These are phyloP conservation scores for Sarocladium brachiariae DNA, from an alignment of 2,329 filamentous ascomycete species.

Conservation along the genomic window DNA sequence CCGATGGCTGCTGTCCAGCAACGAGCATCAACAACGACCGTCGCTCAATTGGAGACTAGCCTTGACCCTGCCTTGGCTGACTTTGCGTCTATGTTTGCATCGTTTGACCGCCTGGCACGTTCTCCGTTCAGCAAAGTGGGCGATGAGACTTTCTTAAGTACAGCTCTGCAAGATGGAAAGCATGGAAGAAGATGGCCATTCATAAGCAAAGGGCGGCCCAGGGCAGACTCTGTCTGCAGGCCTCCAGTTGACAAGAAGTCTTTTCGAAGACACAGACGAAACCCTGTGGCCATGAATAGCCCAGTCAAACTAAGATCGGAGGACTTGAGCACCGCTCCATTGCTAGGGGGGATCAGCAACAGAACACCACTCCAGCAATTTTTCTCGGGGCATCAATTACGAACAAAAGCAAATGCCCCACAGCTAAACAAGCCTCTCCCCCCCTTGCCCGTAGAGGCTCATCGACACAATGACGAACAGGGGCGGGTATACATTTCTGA, in stretches of 20 bases:
- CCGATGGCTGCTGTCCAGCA: slow-evolving; percentile 6
- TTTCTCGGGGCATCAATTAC: slow-evolving; percentile 37
- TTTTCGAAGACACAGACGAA: slow-evolving; percentile 10
- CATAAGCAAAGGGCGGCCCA: not conserved
- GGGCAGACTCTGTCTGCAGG: not conserved
- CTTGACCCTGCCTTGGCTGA: slow-evolving; percentile 21
- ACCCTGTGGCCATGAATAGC: not conserved
- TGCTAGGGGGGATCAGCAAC: slow-evolving; percentile 10
- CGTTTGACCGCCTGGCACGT: slow-evolving; percentile 21
- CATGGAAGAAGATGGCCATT: not conserved
- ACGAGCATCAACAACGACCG: slow-evolving; percentile 12
- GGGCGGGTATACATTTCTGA: not conserved
- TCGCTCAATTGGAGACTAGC: slow-evolving; percentile 12
- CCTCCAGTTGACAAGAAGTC: not conserved
- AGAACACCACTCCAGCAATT: slow-evolving; percentile 36
- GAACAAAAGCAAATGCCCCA: slow-evolving; percentile 42
- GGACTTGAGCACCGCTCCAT: not conserved
- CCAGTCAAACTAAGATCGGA: not conserved
- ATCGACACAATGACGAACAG: not conserved
- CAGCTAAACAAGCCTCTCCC: slow-evolving; percentile 47
- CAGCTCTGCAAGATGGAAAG: not conserved
- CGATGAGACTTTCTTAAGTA: slow-evolving; percentile 11
- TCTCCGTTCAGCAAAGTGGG: slow-evolving; percentile 16
- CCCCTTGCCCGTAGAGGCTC: slow-evolving; percentile 28
- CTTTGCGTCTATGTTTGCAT: slow-evolving; percentile 22